Conservation (phyloP, 2,329 filamentous ascomycete genomes). For the Blumeria hordei region DNA sequence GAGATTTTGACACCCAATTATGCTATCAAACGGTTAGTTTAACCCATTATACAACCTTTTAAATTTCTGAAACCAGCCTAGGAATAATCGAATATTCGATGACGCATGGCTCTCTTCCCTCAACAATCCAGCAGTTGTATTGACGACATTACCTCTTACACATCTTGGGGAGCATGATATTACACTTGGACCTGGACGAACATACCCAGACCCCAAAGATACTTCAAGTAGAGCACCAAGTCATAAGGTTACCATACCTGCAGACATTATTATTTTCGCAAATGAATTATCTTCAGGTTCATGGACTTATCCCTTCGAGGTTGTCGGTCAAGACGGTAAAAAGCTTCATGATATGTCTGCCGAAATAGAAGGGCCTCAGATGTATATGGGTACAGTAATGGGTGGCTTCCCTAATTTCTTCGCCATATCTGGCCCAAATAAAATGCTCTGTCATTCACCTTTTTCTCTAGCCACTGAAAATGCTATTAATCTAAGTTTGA, state of each 20-base stretch:
- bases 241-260: constrained; percentile 21
- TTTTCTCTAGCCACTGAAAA: constrained; percentile 11
- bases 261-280: constrained; percentile 31
- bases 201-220: constrained; percentile 17
- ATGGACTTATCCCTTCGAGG: constrained; percentile 28
- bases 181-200: constrained; percentile 23
- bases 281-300: constrained; percentile 31
- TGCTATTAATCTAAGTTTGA: constrained; percentile 11
- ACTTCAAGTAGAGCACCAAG: constrained; percentile 8
- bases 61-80: background rate
- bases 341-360: constrained; percentile 27
- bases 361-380: constrained; percentile 28
- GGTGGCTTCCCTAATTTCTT: constrained; percentile 14
- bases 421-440: constrained; percentile 13
- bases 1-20: constrained; percentile 33
- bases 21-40: constrained; percentile 20
- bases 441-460: constrained; percentile 9
- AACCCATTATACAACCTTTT: background rate
- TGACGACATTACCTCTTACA: constrained; percentile 27
- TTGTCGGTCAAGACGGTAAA: constrained; percentile 23
- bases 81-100: constrained; percentile 31
- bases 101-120: constrained; percentile 23
- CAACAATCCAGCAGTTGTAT: constrained; percentile 23
- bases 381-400: constrained; percentile 20
- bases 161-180: constrained; percentile 23